A percentile compares a stretch with the other conserved stretches of the same genome.
Evolutionary conservation across 176 grass and related monocot species (phyloP).

Genomic region (Aegilops tauschii): DNA sequence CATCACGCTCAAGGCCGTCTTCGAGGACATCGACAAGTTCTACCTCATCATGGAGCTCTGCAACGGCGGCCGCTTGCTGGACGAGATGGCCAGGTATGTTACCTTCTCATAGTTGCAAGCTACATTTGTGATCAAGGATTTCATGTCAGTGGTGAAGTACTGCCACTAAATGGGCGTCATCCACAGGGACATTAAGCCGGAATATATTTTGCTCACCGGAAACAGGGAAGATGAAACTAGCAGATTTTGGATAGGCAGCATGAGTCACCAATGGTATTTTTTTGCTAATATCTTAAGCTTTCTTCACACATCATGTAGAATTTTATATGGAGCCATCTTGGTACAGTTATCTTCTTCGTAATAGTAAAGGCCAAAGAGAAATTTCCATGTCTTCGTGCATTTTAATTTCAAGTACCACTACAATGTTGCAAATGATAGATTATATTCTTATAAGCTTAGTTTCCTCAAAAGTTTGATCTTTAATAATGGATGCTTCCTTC

Average conservation of each 20-base stretch:
- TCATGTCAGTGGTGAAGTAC: slow-evolving; percentile 79
- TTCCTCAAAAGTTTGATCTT: too few species aligned
- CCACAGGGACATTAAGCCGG: slow-evolving; percentile 85
- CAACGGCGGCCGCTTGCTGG: slow-evolving; percentile 43
- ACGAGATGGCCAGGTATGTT: slow-evolving; percentile 51
- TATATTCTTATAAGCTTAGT: background rate
- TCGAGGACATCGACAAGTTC: slow-evolving; percentile 64
- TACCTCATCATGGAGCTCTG: slow-evolving; percentile 97
- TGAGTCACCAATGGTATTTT: slow-evolving; percentile 65
- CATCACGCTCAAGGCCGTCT: slow-evolving; percentile 80
- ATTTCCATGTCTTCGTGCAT: background rate
- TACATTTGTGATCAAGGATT: slow-evolving; percentile 54
- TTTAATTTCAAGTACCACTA: background rate
- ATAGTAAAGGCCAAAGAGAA: background rate
- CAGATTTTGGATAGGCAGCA: slow-evolving; percentile 80
- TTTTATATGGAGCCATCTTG: background rate
- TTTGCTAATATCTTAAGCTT: background rate
- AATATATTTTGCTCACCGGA: slow-evolving; percentile 79
- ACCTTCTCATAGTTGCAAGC: slow-evolving; percentile 57
- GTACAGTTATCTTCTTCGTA: background rate
- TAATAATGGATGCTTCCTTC: too few species aligned
- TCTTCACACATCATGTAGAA: too few species aligned
- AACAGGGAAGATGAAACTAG: slow-evolving; percentile 62
- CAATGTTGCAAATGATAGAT: background rate
- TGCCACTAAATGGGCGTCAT: slow-evolving; percentile 89